Conservation (phyloP, 768 basidiomycete genomes). For the Lactifluus hygrophoroides region DNA sequence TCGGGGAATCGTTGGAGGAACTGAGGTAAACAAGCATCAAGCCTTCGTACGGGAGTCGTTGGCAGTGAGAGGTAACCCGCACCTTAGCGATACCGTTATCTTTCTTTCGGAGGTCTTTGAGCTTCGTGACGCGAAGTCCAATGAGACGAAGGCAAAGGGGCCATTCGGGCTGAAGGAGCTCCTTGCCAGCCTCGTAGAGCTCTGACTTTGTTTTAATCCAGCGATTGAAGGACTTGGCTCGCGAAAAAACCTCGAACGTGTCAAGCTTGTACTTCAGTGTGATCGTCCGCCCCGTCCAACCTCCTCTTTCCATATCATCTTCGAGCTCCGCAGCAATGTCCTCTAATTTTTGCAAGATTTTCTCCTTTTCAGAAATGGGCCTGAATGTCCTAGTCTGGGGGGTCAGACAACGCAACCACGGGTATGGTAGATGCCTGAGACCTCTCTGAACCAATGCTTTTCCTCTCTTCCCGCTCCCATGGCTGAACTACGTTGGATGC, state of each 20-base stretch:
- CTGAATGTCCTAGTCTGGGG: conserved; percentile 57
- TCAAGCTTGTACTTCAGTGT: conserved; percentile 92
- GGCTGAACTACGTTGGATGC: conserved; percentile 77
- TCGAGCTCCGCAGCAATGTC: conserved; percentile 77
- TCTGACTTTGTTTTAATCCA: conserved; percentile 73
- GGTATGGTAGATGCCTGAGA: conserved; percentile 22
- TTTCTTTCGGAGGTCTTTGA: conserved; percentile 67
- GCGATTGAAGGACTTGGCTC: conserved; percentile 70
- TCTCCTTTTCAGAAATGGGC: conserved; percentile 51
- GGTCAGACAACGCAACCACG: neutral
- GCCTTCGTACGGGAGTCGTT: neutral
- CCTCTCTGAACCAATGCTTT: conserved; percentile 91
- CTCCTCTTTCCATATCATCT: conserved; percentile 64
- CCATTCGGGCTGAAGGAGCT: conserved; percentile 70
- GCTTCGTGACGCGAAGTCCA: conserved; percentile 79
- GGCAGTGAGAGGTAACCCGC: conserved; percentile 18
- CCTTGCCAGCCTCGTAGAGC: conserved; percentile 71
- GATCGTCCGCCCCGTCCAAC: conserved; percentile 83
- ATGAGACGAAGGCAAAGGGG: conserved; percentile 78
- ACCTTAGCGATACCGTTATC: conserved; percentile 59
- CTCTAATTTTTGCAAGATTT: conserved; percentile 68
- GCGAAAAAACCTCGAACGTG: conserved; percentile 80
- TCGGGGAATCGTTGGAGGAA: conserved; percentile 43
- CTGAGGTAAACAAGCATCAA: conserved; percentile 27
- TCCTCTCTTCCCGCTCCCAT: conserved; percentile 68